These are phyloP conservation scores for Annulohypoxylon bovei DNA, from an alignment of 495 filamentous ascomycete species.

Conservation along the genomic window DNA sequence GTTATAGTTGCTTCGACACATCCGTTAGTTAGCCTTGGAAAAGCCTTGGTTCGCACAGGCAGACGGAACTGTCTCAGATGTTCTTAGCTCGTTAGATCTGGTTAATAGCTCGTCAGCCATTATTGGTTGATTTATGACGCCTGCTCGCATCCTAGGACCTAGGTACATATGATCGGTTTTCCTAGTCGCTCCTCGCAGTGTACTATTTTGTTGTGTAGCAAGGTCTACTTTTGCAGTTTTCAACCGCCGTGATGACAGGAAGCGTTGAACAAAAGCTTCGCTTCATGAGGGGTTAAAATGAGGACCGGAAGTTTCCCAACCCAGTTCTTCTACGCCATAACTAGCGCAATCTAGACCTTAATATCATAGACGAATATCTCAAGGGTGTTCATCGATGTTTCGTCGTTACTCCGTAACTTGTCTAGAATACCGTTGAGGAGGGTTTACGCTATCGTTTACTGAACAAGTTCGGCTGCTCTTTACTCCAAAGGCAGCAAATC, in stretches of 20 bases:
- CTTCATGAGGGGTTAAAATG: neutral
- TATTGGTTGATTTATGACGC: constrained; percentile 8
- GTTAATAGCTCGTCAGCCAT: neutral
- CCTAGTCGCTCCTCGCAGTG: neutral
- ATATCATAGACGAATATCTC: neutral
- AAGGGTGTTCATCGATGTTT: neutral
- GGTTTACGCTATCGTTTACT: neutral
- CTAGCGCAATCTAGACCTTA: neutral
- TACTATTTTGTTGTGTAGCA: neutral
- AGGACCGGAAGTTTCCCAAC: neutral
- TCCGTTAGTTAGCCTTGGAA: neutral
- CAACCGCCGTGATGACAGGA: neutral
- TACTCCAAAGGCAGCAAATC: neutral
- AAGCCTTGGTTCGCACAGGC: neutral
- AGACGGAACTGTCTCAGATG: neutral
- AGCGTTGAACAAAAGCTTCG: neutral
- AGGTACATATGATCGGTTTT: constrained; percentile 10
- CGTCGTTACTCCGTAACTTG: neutral
- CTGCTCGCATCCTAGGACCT: neutral
- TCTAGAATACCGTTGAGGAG: neutral
- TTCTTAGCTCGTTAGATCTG: neutral
- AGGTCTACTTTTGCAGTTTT: neutral
- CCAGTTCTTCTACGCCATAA: neutral
- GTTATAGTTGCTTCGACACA: neutral
- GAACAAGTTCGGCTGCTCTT: neutral